Percentiles rank a stretch among this genome's conserved stretches.
Evolutionary conservation across 2,329 filamentous ascomycete genomes (phyloP).

Genomic region (Aspergillus aculeatus): DNA sequence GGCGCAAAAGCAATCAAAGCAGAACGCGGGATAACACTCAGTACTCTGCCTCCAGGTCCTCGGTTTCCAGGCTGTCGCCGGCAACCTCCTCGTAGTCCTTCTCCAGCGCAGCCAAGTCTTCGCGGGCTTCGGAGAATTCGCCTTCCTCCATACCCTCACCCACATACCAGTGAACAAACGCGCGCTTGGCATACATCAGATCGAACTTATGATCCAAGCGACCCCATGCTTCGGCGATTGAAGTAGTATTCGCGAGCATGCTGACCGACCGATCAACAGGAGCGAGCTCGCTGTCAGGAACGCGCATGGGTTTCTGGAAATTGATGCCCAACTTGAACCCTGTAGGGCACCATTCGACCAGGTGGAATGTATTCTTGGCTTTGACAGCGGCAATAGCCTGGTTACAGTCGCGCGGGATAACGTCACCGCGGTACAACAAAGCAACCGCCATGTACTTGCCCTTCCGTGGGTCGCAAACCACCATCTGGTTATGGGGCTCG

Average conservation of each 20-base stretch:
- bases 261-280: conserved; percentile 56
- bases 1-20: conserved; percentile 16
- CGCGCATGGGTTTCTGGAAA: conserved; percentile 58
- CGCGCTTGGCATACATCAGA: conserved; percentile 68
- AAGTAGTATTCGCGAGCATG: conserved; percentile 68
- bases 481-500: conserved; percentile 69
- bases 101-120: conserved; percentile 81
- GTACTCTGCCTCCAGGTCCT: conserved; percentile 48
- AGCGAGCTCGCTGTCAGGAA: conserved; percentile 55
- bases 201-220: conserved; percentile 67
- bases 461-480: conserved; percentile 64
- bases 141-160: conserved; percentile 92
- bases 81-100: conserved; percentile 86
- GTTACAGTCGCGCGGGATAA: conserved; percentile 62
- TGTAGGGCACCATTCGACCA: conserved; percentile 68
- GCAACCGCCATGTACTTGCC: conserved; percentile 70
- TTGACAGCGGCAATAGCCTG: conserved; percentile 62
- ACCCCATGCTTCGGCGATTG: conserved; percentile 65
- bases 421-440: conserved; percentile 65
- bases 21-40: conserved; percentile 3
- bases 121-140: conserved; percentile 82
- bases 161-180: conserved; percentile 73
- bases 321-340: conserved; percentile 70
- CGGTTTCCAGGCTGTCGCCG: conserved; percentile 64
- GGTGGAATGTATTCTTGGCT: conserved; percentile 63